phyloP scores from a whole-genome alignment of 805 yeast genomes.

The Starmerella potacharoeniae region DNA sequence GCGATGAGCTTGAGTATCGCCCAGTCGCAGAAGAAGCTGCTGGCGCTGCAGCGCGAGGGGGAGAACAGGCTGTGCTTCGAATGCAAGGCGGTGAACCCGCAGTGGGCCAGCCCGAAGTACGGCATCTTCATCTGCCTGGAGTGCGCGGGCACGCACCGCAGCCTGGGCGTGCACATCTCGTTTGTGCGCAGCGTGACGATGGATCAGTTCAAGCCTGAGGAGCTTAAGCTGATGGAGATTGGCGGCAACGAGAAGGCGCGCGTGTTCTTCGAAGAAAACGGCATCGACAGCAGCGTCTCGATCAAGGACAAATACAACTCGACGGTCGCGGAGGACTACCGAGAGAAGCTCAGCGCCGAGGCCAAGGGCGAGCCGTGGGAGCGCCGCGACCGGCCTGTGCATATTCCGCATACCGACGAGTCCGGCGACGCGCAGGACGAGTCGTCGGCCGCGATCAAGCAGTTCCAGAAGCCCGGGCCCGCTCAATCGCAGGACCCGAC shows the following conservation, averaged over 20 bases:
- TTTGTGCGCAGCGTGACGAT: conserved; percentile 94
- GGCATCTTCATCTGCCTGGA: conserved; percentile 95
- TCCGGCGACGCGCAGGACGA: conserved; percentile 5
- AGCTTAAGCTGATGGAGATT: conserved; percentile 75
- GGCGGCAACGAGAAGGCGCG: conserved; percentile 82
- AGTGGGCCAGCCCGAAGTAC: conserved; percentile 98
- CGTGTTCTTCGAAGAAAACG: conserved; percentile 57
- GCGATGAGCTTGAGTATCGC: conserved; percentile 11
- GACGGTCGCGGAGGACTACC: conserved; percentile 88
- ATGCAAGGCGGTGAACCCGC: conserved; percentile 92
- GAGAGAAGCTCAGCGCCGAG: conserved; percentile 61
- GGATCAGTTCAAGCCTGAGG: conserved; percentile 97
- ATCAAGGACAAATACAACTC: conserved; percentile 73
- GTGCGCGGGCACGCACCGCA: conserved; percentile 91
- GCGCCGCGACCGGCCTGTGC: conserved; percentile 35
- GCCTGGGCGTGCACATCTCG: conserved; percentile 92
- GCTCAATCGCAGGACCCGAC: conserved; percentile 15
- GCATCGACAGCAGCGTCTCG: conserved; percentile 52
- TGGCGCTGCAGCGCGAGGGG: conserved; percentile 66
- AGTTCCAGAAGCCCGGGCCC: conserved; percentile 13
- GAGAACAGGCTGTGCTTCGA: conserved; percentile 85
- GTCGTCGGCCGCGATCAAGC: conserved; percentile 10
- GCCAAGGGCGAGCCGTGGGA: conserved; percentile 63
- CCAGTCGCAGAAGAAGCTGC: conserved; percentile 45
- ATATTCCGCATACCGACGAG: conserved; percentile 19